Evolutionary conservation across 2,329 filamentous ascomycete genomes (phyloP), one percentile per base, ranked within the genome.

Genomic region (Botryotinia globosa): DNA sequence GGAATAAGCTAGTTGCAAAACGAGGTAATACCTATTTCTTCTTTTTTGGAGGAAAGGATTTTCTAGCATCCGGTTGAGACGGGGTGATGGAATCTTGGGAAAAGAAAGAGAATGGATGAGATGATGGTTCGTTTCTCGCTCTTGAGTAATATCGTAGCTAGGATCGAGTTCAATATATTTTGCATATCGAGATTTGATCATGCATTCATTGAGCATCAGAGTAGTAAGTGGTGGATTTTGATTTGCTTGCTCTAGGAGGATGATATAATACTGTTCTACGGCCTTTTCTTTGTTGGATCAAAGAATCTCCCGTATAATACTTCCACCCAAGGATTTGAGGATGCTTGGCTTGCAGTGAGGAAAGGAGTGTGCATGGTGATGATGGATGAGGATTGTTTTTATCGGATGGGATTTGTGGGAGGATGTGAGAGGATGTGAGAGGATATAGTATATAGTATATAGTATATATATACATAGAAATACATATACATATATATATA

Each of bases 261-360:
- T 34, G 10, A 32, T 59, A 34, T 18, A 5, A 4, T 29, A 62
- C 42, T 16, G 59, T 25, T 61, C 44, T 44, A 29, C 32, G 25
- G 12, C 63, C 34, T 51, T 51, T 66, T 51, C 63, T 66, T 66
- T 66, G 63, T 66, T 51, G 63, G 29, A 66, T 66, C 63, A 66
- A 66, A 66, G 63, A 20, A 51, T 45, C 20, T 22, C 39, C n/a
- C n/a, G n/a, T 29, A 34, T 45, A 65, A 37, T 25, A n/a, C 29
- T 66, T 25, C 42, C 42, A 66, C 44, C 2, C 51, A 44, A 63
- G 37, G 39, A 63, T 63, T 22, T 42, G 42, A n/a, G 29, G 39
- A 44, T 63, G 25, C 61, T 63, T 63, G 59, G 59, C 59, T 63
- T 63, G 37, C 59, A 44, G 59, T 42, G 16, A 42, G 37, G 59